Conservation (phyloP, 2,329 filamentous ascomycete species). For the Akanthomyces lecanii region DNA sequence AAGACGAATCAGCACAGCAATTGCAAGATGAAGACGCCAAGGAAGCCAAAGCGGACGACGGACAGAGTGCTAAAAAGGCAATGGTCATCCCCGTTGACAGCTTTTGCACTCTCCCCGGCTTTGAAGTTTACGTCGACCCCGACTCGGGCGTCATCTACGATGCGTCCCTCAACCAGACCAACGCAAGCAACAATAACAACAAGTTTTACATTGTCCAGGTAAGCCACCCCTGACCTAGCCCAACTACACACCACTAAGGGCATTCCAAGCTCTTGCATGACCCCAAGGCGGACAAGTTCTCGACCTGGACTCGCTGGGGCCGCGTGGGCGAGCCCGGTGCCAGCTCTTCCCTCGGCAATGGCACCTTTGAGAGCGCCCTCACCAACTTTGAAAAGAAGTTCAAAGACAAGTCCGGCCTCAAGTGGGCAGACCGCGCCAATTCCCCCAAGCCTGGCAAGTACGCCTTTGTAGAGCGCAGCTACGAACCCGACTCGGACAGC, state of each 20-base stretch:
- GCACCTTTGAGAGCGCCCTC: conserved; percentile 41
- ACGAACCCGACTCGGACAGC: conserved; percentile 64
- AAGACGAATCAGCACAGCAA: conserved; percentile 32
- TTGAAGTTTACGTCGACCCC: conserved; percentile 62
- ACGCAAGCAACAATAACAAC: conserved; percentile 68
- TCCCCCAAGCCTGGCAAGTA: conserved; percentile 66
- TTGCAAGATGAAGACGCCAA: conserved; percentile 27
- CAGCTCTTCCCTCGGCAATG: conserved; percentile 39
- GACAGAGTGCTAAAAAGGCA: conserved; percentile 44
- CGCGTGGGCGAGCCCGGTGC: conserved; percentile 63
- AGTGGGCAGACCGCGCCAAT: conserved; percentile 49
- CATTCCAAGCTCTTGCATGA: conserved; percentile 39
- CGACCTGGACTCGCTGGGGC: conserved; percentile 76
- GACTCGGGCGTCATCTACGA: conserved; percentile 65
- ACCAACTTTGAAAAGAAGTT: conserved; percentile 58
- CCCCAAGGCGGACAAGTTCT: conserved; percentile 37
- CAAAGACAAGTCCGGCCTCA: conserved; percentile 55
- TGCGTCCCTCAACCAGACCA: conserved; percentile 74
- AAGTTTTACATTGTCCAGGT: conserved; percentile 78
- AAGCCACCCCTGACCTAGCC: background rate
- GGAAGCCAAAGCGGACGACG: conserved; percentile 35
- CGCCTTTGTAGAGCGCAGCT: conserved; percentile 74
- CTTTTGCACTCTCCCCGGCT: conserved; percentile 32
- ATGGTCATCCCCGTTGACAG: conserved; percentile 50
- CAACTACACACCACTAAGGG: background rate